These are phyloP conservation scores for Vanderwaltozyma polyspora DNA, from an alignment of 805 yeast species.

Conservation along the genomic window DNA sequence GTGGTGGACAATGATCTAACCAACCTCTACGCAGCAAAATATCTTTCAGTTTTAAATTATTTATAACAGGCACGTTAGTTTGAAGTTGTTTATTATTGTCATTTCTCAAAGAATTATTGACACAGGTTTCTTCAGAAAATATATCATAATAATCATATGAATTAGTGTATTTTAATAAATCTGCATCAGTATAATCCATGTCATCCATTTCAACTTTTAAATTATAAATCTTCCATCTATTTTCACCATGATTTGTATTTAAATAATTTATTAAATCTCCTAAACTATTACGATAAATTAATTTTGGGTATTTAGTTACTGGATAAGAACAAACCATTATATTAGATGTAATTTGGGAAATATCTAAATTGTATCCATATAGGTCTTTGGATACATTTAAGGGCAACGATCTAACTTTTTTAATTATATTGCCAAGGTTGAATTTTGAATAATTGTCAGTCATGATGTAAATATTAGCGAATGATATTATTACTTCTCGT, in stretches of 20 bases:
- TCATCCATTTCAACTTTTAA: slow-evolving; percentile 47
- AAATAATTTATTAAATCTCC: slow-evolving; percentile 40
- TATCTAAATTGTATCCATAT: slow-evolving; percentile 37
- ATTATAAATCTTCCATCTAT: slow-evolving; percentile 65
- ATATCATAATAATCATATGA: neutral
- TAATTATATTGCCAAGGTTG: no score
- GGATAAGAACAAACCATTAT: slow-evolving; percentile 75
- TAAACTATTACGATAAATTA: slow-evolving; percentile 42
- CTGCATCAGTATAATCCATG: slow-evolving; percentile 26
- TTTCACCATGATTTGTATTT: slow-evolving; percentile 32
- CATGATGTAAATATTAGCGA: no score
- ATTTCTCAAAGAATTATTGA: neutral
- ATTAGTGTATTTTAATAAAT: slow-evolving; percentile 6
- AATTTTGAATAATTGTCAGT: no score
- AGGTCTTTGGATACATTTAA: slow-evolving; percentile 18
- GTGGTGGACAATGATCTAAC: slow-evolving; percentile 71
- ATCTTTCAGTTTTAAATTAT: neutral
- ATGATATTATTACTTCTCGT: no score
- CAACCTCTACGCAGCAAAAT: slow-evolving; percentile 34
- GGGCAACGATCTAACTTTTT: slow-evolving; percentile 7
- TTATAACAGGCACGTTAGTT: neutral
- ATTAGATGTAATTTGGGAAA: slow-evolving; percentile 54
- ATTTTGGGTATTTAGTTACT: slow-evolving; percentile 32
- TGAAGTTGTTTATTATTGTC: no score
- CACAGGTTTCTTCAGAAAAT: slow-evolving; percentile 5